phyloP scores from a whole-genome alignment of 2,329 filamentous ascomycete species.

The Botrytis elliptica region DNA sequence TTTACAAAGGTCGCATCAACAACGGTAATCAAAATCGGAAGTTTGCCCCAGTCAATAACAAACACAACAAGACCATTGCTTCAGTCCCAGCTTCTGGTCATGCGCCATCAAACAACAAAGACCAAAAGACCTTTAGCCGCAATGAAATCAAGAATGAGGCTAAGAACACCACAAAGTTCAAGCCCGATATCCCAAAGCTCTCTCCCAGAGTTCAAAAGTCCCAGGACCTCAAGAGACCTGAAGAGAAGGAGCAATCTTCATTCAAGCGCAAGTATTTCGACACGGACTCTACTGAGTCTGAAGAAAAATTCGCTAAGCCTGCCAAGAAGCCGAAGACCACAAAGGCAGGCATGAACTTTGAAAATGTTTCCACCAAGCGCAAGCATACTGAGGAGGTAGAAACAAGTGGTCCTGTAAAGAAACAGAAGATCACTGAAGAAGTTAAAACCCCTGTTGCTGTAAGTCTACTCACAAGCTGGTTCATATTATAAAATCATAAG shows the following conservation, averaged over 20 bases:
- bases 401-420: background rate
- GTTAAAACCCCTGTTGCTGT: background rate
- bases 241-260: background rate
- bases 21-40: background rate
- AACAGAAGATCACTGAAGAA: background rate
- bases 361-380: background rate
- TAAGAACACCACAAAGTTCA: background rate
- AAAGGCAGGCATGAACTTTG: background rate
- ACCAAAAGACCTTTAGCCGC: background rate
- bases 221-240: background rate
- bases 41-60: background rate
- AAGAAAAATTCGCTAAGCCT: background rate
- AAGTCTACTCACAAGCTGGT: background rate
- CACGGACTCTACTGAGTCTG: background rate
- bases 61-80: background rate
- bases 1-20: background rate
- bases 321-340: background rate
- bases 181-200: background rate
- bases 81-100: background rate
- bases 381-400: background rate
- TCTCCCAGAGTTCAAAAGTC: background rate
- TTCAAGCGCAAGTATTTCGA: background rate
- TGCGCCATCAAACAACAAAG: background rate
- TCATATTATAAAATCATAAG: background rate
- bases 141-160: background rate